phyloP scores from a whole-genome alignment of 495 filamentous ascomycete genomes.

The Aspergillus ellipticus region DNA sequence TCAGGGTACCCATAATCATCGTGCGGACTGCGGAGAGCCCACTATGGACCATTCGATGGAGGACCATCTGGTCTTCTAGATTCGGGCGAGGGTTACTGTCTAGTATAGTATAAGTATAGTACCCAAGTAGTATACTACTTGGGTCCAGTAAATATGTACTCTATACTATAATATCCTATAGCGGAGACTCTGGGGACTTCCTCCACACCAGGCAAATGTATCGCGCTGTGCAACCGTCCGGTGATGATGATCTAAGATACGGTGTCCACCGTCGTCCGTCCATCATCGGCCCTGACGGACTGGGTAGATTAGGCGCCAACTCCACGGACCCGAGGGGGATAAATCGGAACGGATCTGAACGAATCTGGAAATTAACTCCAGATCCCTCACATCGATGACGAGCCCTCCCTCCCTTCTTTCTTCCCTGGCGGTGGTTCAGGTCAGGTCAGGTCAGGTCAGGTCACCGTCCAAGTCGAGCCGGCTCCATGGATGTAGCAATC shows the following conservation, averaged over 20 bases:
- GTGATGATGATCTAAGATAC: background rate
- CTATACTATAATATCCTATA: no score
- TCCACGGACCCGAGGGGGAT: background rate
- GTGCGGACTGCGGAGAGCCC: conserved; percentile 5
- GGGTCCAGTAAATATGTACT: no score
- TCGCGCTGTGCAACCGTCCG: no score
- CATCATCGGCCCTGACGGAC: background rate
- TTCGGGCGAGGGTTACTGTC: no score
- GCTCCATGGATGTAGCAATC: background rate
- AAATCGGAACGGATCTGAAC: background rate
- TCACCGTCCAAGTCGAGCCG: no score
- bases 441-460: no score
- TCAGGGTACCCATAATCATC: conserved; percentile 9
- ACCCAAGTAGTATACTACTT: no score
- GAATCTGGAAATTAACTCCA: conserved; percentile 6
- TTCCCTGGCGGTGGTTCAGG: background rate
- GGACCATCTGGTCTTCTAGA: no score
- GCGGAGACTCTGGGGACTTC: no score
- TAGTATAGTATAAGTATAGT: no score
- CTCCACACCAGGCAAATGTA: no score
- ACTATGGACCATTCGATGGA: background rate
- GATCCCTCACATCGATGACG: conserved; percentile 10
- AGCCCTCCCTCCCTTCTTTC: background rate
- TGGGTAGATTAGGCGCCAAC: background rate
- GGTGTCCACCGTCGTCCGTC: background rate